Evolutionary conservation across 257 asterid species (phyloP).

Genomic region (Nicotiana otophora): DNA sequence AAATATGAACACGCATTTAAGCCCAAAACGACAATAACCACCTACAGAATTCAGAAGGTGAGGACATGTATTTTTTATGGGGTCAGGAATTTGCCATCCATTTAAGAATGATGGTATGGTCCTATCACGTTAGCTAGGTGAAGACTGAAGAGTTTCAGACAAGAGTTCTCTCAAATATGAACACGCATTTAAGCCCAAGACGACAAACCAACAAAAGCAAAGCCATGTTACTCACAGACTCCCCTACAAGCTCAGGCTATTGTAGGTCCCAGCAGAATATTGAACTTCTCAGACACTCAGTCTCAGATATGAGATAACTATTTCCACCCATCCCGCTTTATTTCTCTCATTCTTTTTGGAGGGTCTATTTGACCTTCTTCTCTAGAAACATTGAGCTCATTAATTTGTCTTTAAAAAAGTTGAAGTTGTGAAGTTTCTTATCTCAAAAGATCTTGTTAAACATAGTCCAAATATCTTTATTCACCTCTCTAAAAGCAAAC

Average conservation of each 20-base stretch:
- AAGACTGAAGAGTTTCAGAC: neutral
- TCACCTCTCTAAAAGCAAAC: neutral
- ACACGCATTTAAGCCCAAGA: neutral
- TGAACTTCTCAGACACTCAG: neutral
- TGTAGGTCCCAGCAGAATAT: neutral
- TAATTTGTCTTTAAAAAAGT: neutral
- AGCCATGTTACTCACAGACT: neutral
- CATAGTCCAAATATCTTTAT: neutral
- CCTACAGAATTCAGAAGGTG: constrained; percentile 4
- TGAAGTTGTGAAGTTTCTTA: neutral
- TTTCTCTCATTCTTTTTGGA: neutral
- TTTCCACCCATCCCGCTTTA: neutral
- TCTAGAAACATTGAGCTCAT: neutral
- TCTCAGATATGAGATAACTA: neutral
- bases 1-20: neutral
- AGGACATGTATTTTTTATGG: neutral
- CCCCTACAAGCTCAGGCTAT: neutral
- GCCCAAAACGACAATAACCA: neutral
- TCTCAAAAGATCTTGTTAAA: neutral
- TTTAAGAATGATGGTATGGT: neutral
- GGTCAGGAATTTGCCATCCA: neutral
- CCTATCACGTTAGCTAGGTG: neutral
- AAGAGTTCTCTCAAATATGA: neutral
- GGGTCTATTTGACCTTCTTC: constrained; percentile 2
- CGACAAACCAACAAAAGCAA: neutral